These are phyloP conservation scores for Taiozyma sp. DNA, from an alignment of 1,139 yeast genomes.

Conservation along the genomic window DNA sequence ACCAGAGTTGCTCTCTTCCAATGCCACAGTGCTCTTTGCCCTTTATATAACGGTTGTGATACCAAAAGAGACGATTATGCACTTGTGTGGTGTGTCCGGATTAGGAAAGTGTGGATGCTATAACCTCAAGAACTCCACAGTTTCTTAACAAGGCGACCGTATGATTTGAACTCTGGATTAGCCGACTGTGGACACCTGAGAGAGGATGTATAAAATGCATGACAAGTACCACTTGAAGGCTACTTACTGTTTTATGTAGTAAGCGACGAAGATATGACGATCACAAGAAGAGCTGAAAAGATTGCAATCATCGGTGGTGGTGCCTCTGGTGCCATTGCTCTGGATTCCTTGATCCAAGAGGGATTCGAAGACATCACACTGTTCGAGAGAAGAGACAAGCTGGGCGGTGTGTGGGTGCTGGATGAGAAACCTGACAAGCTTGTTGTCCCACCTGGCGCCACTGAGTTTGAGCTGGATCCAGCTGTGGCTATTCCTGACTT, in stretches of 20 bases:
- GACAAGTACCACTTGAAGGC: not conserved
- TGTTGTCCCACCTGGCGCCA: conserved; percentile 21
- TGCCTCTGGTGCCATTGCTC: conserved; percentile 44
- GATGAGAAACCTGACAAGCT: conserved; percentile 24
- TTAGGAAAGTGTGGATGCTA: not conserved
- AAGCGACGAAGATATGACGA: not conserved
- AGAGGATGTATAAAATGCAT: not conserved
- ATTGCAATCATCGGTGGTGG: conserved; percentile 52
- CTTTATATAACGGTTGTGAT: not conserved
- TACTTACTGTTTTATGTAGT: no score
- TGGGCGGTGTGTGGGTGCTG: conserved; percentile 45
- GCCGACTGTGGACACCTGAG: not conserved
- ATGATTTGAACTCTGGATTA: not conserved
- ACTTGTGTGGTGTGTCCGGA: not conserved
- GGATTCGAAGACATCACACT: conserved; percentile 29
- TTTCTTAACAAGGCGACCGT: not conserved
- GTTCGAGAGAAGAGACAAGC: conserved; percentile 37
- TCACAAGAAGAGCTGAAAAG: conserved; percentile 12
- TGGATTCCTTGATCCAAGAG: conserved; percentile 37
- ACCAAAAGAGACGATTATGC: not conserved
- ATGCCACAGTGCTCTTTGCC: not conserved
- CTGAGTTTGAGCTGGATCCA: conserved; percentile 17
- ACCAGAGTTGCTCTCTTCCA: not conserved
- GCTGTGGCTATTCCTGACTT: conserved; percentile 7
- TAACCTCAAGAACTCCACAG: not conserved